These are phyloP conservation scores for Falciphora oryzae DNA, from an alignment of 2,329 filamentous ascomycete species.

Conservation along the genomic window DNA sequence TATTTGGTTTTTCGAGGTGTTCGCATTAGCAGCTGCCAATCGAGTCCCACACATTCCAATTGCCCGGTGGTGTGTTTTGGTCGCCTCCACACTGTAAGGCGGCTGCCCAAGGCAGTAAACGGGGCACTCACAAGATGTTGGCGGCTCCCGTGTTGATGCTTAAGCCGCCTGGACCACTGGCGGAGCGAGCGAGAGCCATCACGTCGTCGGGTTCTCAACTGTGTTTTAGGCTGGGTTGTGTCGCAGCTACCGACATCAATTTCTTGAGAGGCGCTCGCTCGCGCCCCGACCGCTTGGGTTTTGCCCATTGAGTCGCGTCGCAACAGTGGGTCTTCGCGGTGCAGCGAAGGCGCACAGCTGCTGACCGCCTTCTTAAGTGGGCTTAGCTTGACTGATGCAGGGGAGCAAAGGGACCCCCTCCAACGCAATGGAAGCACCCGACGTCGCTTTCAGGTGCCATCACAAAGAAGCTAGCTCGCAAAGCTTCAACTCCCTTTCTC, in stretches of 20 bases:
- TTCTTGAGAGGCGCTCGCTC: background rate
- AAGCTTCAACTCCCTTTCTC: background rate
- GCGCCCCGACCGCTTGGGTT: background rate
- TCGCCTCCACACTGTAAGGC: background rate
- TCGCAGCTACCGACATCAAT: background rate
- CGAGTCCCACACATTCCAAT: conserved; percentile 8
- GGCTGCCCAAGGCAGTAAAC: background rate
- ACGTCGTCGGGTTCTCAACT: background rate
- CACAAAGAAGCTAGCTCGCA: background rate
- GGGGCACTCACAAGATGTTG: conserved; percentile 45
- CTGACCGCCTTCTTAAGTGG: conserved; percentile 1
- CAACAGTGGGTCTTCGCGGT: conserved; percentile 5
- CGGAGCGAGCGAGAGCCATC: conserved; percentile 51
- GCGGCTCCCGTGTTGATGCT: conserved; percentile 59
- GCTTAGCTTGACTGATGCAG: background rate
- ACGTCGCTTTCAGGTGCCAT: background rate
- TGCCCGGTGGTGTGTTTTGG: background rate
- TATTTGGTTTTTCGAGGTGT: conserved; percentile 6
- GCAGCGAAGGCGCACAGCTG: too few species aligned
- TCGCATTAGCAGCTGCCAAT: conserved; percentile 22
- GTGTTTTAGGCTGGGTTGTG: background rate
- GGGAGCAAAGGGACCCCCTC: background rate
- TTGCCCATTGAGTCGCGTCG: conserved; percentile 7
- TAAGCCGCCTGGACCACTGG: conserved; percentile 53
- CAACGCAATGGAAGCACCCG: background rate